Evolutionary conservation across 2,329 filamentous ascomycete genomes (phyloP), one percentile per base, ranked within the genome.

Genomic region (Magnaporthiopsis incrustans): DNA sequence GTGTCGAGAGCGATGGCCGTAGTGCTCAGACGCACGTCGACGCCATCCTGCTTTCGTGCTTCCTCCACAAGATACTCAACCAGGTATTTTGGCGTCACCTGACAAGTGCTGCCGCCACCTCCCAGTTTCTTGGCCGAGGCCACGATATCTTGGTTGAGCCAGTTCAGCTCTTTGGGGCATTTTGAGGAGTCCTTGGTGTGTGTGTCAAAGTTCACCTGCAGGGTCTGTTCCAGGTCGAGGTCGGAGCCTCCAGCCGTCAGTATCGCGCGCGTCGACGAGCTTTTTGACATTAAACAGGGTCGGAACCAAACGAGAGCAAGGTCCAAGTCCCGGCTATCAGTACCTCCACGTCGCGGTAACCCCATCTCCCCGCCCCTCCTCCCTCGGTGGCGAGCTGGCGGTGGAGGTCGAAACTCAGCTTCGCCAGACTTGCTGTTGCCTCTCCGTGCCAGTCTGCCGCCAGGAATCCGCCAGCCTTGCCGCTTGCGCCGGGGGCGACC

Each of bases 401-500:
- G 74, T 94, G 90, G 63, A 92, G 80, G 5, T 81, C 80, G 71
- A 90, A 94, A 57, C 87, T 90, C 15, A 93, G 78, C 0, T 80
- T 81, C 10, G 85, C 90, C 1, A 93, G 79, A 0, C 80, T 77
- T 0, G 83, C 78, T 7, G 85, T 76, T 1, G 81, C 77, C 0
- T 84, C 77, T 0, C 79, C 78, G 69, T 90, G 91, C 89, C 89
- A 93, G 73, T 93, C 88, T 44, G 79, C 80, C 0, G 89, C 89
- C 11, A 93, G 71, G 70, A 93, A 94, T 0, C 90, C 90, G 25
- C 82, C 91, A 0, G 89, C 89, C 68, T 84, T 87, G 1, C 90
- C 89, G 2, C 89, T 92, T 0, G 90, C 89, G 35, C 87, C 90
- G 14, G 85, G 82, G 74, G 93, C 91, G 38, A 93, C 80, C 67